Evolutionary conservation across 2,329 filamentous ascomycete species (phyloP), one percentile per base, ranked within the genome.

Genomic region (Colletotrichum sublineola): DNA sequence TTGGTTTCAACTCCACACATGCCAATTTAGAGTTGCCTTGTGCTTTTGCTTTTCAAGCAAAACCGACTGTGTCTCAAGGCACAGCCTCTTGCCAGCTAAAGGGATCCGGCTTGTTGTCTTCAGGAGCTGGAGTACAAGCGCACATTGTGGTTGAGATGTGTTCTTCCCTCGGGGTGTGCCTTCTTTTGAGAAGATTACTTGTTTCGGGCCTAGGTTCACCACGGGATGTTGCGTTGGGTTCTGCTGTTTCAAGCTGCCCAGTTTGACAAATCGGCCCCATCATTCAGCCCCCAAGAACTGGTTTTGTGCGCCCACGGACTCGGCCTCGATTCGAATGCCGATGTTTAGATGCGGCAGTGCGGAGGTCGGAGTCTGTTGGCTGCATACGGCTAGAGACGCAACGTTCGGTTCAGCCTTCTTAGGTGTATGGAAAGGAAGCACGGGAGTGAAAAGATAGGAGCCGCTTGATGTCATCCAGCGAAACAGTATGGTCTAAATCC

Each of bases 381-480:
- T 29, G n/a, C 48, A 20, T 40, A 20, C 5, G 38, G 14, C 31
- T 15, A 24, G 60, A 29, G 33, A 20, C 42, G n/a, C 15, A 42
- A 48, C 12, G 12, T 50, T 60, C n/a, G 42, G 42, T 42, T 24
- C 44, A 18, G 20, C 31, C n/a, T 53, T 60, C 38, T 46, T 40
- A 44, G 44, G 42, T n/a, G 40, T 33, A 24, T 12, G 46, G 20
- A 50, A 31, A 50, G 15, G 14, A 29, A 63, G 68, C 36, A 58
- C 52, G 64, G 52, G 48, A 53, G n/a, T 68, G 68, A 58, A 68
- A 71, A 71, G 40, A 68, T 58, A 63, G 24, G 24, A 24, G 50
- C 46, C 66, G 69, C 69, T 72, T 64, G 69, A 72, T 69, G 69
- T 56, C 31, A 64, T 66, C 46, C 55, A 64, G 66, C 69, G 60